Conservation (phyloP, 2,329 filamentous ascomycete genomes). For the Harringtonia aguacate region DNA sequence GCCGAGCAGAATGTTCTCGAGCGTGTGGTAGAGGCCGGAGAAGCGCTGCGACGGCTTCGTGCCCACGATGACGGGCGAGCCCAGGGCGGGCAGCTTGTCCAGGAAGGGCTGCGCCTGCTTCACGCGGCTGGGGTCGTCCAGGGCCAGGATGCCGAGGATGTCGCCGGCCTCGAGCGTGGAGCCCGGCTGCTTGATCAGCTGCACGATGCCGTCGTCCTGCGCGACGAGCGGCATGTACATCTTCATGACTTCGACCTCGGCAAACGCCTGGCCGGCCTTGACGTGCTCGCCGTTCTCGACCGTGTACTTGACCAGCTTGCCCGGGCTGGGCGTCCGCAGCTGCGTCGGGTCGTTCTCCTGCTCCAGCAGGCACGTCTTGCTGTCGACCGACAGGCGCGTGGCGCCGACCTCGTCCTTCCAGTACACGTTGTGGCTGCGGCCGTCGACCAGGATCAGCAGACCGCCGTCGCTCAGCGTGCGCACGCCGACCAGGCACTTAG, state of each 20-base stretch:
- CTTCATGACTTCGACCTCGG: conserved; percentile 99
- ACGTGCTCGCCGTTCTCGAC: conserved; percentile 94
- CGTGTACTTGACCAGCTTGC: conserved; percentile 96
- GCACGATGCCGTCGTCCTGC: conserved; percentile 89
- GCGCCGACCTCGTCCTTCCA: conserved; percentile 99
- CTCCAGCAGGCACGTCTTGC: conserved; percentile 95
- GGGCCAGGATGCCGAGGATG: conserved; percentile 90
- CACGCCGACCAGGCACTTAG: conserved; percentile 88
- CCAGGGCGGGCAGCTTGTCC: conserved; percentile 78
- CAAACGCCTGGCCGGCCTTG: conserved; percentile 82
- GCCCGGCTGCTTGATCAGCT: conserved; percentile 97
- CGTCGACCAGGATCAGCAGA: conserved; percentile 78
- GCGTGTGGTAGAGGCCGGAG: conserved; percentile 61
- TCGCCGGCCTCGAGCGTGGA: conserved; percentile 96
- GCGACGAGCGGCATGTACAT: conserved; percentile 99
- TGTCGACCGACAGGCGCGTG: conserved; percentile 89
- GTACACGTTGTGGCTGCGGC: conserved; percentile 95
- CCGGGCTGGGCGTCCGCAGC: conserved; percentile 84
- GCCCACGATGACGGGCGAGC: conserved; percentile 76
- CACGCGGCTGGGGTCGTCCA: conserved; percentile 91
- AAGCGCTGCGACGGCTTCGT: conserved; percentile 89
- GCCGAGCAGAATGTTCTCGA: conserved; percentile 80
- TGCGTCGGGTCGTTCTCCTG: conserved; percentile 99
- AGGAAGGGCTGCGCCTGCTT: conserved; percentile 94
- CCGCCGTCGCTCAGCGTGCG: conserved; percentile 89